phyloP scores from a whole-genome alignment of 176 grass and related monocot genomes.

The Bothriochloa decipiens region DNA sequence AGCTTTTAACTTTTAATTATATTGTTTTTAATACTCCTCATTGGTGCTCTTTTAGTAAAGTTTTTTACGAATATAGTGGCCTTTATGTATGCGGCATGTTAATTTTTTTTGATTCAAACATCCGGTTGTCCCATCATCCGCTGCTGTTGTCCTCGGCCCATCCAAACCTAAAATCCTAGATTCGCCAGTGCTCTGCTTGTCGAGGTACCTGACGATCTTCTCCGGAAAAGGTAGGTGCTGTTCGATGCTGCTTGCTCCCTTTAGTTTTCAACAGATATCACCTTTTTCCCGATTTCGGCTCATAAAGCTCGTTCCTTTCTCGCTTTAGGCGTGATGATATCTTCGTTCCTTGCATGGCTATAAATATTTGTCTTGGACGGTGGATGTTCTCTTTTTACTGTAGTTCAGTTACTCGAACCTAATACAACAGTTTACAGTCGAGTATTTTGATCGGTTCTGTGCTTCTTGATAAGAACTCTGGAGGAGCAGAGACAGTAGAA shows the following conservation, averaged over 20 bases:
- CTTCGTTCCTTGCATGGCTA: constrained; percentile 1
- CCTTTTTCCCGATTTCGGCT: not conserved
- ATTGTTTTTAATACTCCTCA: no score
- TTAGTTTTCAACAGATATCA: not conserved
- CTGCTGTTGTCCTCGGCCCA: no score
- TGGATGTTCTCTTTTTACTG: not conserved
- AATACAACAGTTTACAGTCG: not conserved
- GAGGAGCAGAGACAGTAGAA: not conserved
- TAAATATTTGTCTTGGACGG: not conserved
- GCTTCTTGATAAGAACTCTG: constrained; percentile 9
- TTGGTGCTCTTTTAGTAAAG: no score
- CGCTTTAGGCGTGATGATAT: constrained; percentile 25
- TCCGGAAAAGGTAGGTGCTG: not conserved
- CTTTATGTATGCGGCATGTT: no score
- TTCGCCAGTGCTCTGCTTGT: constrained; percentile 14
- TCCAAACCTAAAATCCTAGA: no score
- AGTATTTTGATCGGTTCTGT: constrained; percentile 20
- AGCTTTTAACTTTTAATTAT: no score
- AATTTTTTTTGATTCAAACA: no score
- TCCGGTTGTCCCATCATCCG: no score
- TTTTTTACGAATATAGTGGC: no score
- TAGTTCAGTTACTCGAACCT: not conserved
- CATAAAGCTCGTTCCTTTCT: constrained; percentile 35
- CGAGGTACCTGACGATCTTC: constrained; percentile 16
- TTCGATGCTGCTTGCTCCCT: constrained; percentile 2